phyloP scores from a whole-genome alignment of 306 rosid species.

The Cucurbita moschata region DNA sequence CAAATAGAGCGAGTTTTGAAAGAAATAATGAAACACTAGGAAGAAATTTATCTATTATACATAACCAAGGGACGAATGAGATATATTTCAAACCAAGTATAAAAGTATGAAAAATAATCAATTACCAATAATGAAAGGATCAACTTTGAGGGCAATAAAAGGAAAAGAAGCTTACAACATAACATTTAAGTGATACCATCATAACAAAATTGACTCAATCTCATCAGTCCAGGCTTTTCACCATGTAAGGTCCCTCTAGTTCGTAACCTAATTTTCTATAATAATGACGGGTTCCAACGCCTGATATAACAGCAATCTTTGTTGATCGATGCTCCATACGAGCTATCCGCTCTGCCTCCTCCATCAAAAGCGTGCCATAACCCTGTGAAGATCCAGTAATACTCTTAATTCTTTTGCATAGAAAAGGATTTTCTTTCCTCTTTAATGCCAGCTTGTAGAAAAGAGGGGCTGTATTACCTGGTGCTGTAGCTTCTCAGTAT shows the following conservation, averaged over 20 bases:
- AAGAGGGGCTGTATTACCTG: conserved; percentile 38
- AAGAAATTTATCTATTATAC: not conserved
- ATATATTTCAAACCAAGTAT: not conserved
- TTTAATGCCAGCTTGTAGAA: not conserved
- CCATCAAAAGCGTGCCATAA: conserved; percentile 94
- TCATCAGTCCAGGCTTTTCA: conserved; percentile 40
- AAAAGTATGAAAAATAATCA: not conserved
- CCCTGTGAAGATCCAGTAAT: conserved; percentile 34
- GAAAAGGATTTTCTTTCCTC: not conserved
- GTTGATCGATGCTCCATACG: conserved; percentile 63
- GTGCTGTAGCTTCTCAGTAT: conserved; percentile 89
- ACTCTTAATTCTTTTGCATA: not conserved
- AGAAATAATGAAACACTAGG: not conserved
- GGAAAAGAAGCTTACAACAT: not conserved
- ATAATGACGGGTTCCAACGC: conserved; percentile 93
- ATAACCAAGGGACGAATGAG: not conserved
- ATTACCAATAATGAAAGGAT: not conserved
- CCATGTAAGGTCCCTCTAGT: conserved; percentile 98
- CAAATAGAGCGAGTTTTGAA: no score
- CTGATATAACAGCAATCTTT: conserved; percentile 82
- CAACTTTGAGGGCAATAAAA: not conserved
- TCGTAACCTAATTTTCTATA: conserved; percentile 84
- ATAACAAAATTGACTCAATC: conserved; percentile 26
- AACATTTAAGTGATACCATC: not conserved
- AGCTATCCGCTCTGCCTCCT: conserved; percentile 84